phyloP scores from a whole-genome alignment of 306 rosid genomes.

The Cajanus cajan region DNA sequence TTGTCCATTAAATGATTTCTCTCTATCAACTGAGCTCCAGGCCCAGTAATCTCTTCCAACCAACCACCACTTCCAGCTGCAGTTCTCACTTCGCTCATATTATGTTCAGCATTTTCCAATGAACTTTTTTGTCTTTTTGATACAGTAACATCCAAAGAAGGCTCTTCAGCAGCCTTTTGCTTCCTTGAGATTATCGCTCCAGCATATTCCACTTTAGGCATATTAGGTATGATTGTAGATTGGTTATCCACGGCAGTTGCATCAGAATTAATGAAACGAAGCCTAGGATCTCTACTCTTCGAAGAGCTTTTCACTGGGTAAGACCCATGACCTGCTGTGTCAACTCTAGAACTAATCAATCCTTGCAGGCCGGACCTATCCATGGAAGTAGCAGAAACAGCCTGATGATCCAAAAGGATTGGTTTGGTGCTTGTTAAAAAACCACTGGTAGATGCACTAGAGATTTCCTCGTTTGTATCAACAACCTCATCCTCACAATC shows the following conservation, averaged over 20 bases:
- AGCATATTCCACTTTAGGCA: constrained; percentile 56
- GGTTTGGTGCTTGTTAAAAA: constrained; percentile 37
- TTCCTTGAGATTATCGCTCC: constrained; percentile 57
- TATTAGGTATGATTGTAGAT: constrained; percentile 36
- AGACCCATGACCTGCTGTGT: constrained; percentile 41
- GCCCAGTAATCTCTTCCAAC: constrained; percentile 54
- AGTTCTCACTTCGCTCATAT: constrained; percentile 42
- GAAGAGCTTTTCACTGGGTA: constrained; percentile 53
- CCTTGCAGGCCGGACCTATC: constrained; percentile 49
- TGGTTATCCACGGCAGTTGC: constrained; percentile 51
- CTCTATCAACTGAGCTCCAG: constrained; percentile 51
- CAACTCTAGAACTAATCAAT: constrained; percentile 36
- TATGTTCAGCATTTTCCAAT: constrained; percentile 41
- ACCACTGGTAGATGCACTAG: constrained; percentile 51
- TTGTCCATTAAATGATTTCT: constrained; percentile 51
- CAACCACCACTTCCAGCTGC: constrained; percentile 62
- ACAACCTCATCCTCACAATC: constrained; percentile 50
- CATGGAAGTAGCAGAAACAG: constrained; percentile 38
- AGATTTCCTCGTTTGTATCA: constrained; percentile 69
- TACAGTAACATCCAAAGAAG: constrained; percentile 51
- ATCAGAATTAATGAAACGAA: constrained; percentile 67
- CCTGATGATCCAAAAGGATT: constrained; percentile 41
- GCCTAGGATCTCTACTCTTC: constrained; percentile 96
- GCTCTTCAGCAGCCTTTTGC: constrained; percentile 63
- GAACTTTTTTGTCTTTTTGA: constrained; percentile 63